Evolutionary conservation across 305 asterid species (phyloP), one percentile per base, ranked within the genome.

Genomic region (Plantago coronopus): DNA sequence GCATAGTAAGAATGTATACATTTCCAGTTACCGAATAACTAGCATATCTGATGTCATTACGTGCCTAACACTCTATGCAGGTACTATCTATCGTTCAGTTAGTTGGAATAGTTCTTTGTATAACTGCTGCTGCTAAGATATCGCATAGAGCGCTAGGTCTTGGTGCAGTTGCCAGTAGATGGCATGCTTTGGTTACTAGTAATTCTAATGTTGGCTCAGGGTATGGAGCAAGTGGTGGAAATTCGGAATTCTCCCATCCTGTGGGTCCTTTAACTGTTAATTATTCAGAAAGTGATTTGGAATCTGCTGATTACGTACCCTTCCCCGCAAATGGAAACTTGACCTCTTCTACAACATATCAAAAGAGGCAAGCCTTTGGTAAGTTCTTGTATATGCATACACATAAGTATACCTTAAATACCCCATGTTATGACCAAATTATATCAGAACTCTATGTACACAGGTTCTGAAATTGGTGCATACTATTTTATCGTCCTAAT

Each of bases 121-220:
- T 87, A n/a, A 74, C 45, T 45, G 85, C 88, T 43, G 96, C 96
- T 6, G 78, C 94, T 50, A 87, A 82, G 79, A 79, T 87, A 72
- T 87, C 96, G 17, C 96, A 87, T 48, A 81, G 96, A 76, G 96
- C 96, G 56, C 91, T 78, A 62, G 78, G 85, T 67, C 79, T 87
- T 62, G 89, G 85, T 64, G 75, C 96, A 34, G 58, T 83, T 59
- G 91, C 94, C 63, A 83, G 96, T 73, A 78, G 86, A 69, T 87
- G 96, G 96, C 96, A 87, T 70, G 85, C 86, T 40, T 65, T 81
- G 53, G 80, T 70, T 38, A 82, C 89, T 50, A 78, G 91, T 78
- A 85, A 68, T 69, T 72, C 84, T 38, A 72, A 67, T 63, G 89
- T 79, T 46, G 63, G 63, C 64, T 63, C 72, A 7, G 69, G 59